These are phyloP conservation scores for Dendrobium nobile DNA, from an alignment of 106 monocot species.

Conservation along the genomic window DNA sequence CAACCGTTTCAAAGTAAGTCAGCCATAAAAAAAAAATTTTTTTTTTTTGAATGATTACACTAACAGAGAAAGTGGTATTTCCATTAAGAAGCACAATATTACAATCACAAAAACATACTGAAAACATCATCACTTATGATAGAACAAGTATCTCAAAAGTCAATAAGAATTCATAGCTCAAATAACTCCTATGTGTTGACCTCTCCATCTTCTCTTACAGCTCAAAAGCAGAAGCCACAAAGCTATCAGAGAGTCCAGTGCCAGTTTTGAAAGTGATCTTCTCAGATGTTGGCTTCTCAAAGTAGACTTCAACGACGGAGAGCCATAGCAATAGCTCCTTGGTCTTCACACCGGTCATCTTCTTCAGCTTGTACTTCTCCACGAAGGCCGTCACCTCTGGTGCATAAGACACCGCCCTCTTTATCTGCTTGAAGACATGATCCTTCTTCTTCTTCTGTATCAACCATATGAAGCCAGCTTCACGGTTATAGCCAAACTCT, in stretches of 20 bases:
- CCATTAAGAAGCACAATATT: too few species aligned
- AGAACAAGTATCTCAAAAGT: too few species aligned
- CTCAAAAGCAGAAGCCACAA: constrained; percentile 11
- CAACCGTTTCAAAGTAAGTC: neutral
- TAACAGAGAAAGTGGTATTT: neutral
- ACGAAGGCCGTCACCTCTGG: constrained; percentile 14
- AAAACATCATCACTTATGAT: too few species aligned
- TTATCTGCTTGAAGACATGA: constrained; percentile 17
- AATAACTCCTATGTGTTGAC: too few species aligned
- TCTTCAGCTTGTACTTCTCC: constrained; percentile 10
- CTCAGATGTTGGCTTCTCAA: constrained; percentile 7
- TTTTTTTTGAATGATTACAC: neutral
- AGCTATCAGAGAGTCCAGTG: constrained; percentile 18
- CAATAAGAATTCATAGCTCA: too few species aligned
- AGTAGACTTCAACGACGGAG: constrained; percentile 10
- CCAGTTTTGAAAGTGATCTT: constrained; percentile 16
- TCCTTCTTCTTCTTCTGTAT: constrained; percentile 12
- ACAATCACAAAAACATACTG: too few species aligned
- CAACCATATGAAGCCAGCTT: constrained; percentile 10
- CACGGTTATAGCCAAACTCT: constrained; percentile 14
- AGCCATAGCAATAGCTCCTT: constrained; percentile 16
- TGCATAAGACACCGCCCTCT: constrained; percentile 11
- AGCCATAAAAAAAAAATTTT: neutral
- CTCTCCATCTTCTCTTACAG: neutral
- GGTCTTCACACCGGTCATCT: constrained; percentile 14